Evolutionary conservation across 2,329 filamentous ascomycete genomes (phyloP).

Genomic region (Lachnellula cervina): DNA sequence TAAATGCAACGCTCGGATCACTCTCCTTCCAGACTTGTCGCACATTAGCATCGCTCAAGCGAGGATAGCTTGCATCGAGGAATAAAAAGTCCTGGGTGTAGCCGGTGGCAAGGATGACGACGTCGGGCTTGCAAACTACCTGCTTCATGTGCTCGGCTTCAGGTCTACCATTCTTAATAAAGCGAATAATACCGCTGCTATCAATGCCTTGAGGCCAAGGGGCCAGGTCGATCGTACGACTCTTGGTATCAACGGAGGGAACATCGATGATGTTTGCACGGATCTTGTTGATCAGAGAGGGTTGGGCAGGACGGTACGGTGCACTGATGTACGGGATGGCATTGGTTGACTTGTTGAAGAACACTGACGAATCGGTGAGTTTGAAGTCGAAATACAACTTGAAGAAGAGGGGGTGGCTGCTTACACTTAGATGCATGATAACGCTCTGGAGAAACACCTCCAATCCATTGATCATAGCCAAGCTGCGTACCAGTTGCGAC

Average conservation of each 20-base stretch:
- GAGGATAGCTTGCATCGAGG: constrained; percentile 37
- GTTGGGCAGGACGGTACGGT: constrained; percentile 29
- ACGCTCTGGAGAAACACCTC: constrained; percentile 25
- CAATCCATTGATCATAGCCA: constrained; percentile 46
- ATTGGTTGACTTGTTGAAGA: constrained; percentile 37
- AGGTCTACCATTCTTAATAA: constrained; percentile 30
- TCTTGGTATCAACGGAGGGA: constrained; percentile 35
- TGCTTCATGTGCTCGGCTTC: constrained; percentile 28
- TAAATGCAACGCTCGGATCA: constrained; percentile 39
- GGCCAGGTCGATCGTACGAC: constrained; percentile 39
- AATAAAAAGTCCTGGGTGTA: constrained; percentile 41
- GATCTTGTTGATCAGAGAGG: constrained; percentile 32
- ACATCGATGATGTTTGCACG: constrained; percentile 38
- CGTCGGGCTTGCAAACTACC: constrained; percentile 36
- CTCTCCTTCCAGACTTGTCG: constrained; percentile 46
- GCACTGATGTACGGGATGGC: constrained; percentile 41
- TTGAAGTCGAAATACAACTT: not conserved
- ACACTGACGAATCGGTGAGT: constrained; percentile 3
- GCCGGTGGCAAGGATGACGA: constrained; percentile 44
- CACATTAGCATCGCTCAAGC: constrained; percentile 44
- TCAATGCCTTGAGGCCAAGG: constrained; percentile 40
- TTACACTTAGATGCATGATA: constrained; percentile 6
- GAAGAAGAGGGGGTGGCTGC: not conserved
- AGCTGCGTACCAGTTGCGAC: constrained; percentile 41
- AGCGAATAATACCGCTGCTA: constrained; percentile 34